Conservation (phyloP, 306 rosid species). For the Castanopsis chinensis region DNA sequence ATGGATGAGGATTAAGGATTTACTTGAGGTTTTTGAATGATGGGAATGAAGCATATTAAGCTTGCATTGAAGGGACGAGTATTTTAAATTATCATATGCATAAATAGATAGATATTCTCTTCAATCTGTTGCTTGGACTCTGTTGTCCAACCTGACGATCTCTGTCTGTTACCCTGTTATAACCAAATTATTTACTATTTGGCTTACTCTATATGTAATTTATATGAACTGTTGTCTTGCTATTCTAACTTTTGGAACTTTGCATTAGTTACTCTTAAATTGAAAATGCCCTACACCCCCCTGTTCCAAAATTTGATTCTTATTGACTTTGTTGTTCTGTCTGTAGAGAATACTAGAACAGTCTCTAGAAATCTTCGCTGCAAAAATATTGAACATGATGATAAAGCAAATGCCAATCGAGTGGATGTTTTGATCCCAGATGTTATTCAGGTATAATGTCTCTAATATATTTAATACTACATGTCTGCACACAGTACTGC, state of each 20-base stretch:
- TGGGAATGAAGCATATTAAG: neutral
- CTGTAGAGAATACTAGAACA: constrained; percentile 81
- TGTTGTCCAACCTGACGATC: neutral
- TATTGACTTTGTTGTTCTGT: constrained; percentile 16
- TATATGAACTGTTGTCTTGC: neutral
- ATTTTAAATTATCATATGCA: neutral
- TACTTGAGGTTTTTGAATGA: neutral
- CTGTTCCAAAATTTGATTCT: constrained; percentile 9
- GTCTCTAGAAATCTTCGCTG: constrained; percentile 95
- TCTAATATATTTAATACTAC: neutral
- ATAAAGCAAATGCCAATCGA: constrained; percentile 34
- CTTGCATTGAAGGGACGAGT: neutral
- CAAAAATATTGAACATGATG: constrained; percentile 40
- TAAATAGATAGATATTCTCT: neutral
- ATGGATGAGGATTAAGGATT: neutral
- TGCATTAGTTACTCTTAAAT: neutral
- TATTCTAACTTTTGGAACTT: neutral
- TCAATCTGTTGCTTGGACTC: neutral
- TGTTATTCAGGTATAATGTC: constrained; percentile 74
- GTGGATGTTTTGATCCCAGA: constrained; percentile 93
- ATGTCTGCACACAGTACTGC: no score
- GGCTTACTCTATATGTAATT: neutral
- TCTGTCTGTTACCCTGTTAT: no score
- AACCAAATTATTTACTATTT: neutral
- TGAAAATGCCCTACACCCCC: constrained; percentile 3